Evolutionary conservation across 75 land plant species (phyloP).

Genomic region (Pinus albicaulis): DNA sequence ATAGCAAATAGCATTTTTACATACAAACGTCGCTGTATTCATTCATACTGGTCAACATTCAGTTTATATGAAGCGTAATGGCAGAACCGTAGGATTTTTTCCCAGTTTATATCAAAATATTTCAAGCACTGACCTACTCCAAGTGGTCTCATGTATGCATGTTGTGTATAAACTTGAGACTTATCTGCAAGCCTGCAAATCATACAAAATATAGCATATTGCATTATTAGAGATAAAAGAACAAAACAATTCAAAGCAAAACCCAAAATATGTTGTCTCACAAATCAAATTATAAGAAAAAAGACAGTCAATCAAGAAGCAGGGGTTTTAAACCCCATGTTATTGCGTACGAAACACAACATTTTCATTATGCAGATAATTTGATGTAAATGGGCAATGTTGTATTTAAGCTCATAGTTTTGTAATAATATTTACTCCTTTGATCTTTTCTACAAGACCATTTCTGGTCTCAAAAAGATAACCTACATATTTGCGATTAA

Average conservation of each 20-base stretch:
- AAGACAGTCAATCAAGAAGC: background rate
- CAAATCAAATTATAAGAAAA: background rate
- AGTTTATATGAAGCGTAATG: background rate
- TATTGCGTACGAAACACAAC: too few species aligned
- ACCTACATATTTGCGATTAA: too few species aligned
- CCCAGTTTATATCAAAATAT: background rate
- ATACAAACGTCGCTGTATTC: background rate
- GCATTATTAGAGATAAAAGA: background rate
- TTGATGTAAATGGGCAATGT: too few species aligned
- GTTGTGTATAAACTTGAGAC: conserved; percentile 93
- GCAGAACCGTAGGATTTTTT: background rate
- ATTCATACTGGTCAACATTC: background rate
- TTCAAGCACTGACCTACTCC: conserved; percentile 68
- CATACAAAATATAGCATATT: background rate
- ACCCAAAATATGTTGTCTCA: too few species aligned
- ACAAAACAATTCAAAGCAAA: background rate
- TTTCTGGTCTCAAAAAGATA: too few species aligned
- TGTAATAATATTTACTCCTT: too few species aligned
- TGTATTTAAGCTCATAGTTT: too few species aligned
- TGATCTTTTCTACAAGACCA: too few species aligned
- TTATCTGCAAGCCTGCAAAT: conserved; percentile 89
- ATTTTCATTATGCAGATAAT: too few species aligned
- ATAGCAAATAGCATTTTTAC: background rate
- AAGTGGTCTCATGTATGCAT: conserved; percentile 97
- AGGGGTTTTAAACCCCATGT: too few species aligned